phyloP scores from a whole-genome alignment of 2,329 filamentous ascomycete genomes.

The Nemania serpens region DNA sequence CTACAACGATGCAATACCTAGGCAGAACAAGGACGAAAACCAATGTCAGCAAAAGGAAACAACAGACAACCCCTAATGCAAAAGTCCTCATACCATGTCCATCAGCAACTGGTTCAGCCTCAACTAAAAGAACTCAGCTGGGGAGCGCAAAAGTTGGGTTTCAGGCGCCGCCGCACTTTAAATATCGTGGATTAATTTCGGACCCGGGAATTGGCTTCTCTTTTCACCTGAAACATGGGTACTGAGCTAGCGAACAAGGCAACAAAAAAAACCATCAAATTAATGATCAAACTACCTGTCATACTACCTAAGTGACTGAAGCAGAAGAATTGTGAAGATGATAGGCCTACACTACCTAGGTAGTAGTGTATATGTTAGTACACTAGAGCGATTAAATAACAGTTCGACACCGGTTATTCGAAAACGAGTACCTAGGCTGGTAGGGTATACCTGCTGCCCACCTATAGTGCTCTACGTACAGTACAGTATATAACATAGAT shows the following conservation, averaged over 20 bases:
- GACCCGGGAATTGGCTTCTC: not conserved
- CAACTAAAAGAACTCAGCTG: not conserved
- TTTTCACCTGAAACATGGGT: constrained; percentile 4
- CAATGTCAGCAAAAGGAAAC: not conserved
- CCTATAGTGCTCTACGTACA: no score
- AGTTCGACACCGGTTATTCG: no score
- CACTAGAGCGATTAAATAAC: no score
- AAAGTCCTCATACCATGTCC: no score
- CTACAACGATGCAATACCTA: not conserved
- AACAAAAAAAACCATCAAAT: not conserved
- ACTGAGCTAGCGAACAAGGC: not conserved
- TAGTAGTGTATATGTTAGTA: no score
- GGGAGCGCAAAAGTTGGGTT: not conserved
- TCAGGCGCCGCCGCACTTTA: not conserved
- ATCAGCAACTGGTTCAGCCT: not conserved
- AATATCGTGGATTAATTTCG: not conserved
- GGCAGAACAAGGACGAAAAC: not conserved
- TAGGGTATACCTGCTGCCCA: no score
- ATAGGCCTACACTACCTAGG: no score
- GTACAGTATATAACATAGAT: not conserved
- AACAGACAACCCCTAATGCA: not conserved
- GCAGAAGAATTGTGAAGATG: not conserved
- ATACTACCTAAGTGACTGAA: not conserved
- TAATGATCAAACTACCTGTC: not conserved
- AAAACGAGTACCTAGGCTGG: no score